A percentile compares a stretch with the other conserved stretches of the same genome.
phyloP scores from a whole-genome alignment of 2,329 filamentous ascomycete species.

The Diplodia seriata region DNA sequence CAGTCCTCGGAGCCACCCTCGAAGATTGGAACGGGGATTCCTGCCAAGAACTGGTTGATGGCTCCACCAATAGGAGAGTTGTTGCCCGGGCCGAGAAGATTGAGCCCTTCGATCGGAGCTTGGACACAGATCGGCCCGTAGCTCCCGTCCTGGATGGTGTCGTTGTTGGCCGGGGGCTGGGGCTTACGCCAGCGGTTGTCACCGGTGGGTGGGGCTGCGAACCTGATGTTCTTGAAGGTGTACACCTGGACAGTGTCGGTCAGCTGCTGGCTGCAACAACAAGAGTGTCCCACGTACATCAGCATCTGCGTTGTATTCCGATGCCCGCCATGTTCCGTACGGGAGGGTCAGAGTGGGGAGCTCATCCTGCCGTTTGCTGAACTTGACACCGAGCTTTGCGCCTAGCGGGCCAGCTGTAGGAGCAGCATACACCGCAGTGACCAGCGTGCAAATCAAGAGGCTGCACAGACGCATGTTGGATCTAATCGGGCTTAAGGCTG shows the following conservation, averaged over 20 bases:
- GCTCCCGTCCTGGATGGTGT: conserved; percentile 30
- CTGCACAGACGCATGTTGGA: conserved; percentile 13
- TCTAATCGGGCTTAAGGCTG: not conserved
- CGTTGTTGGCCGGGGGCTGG: conserved; percentile 26
- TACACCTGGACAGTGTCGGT: conserved; percentile 31
- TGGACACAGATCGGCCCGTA: conserved; percentile 33
- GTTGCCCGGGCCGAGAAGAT: conserved; percentile 31
- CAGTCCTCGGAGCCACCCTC: conserved; percentile 27
- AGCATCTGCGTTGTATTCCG: conserved; percentile 26
- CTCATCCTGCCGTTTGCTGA: conserved; percentile 29
- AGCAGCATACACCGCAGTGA: conserved; percentile 8
- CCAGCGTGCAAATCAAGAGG: conserved; percentile 15
- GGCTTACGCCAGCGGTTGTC: conserved; percentile 38
- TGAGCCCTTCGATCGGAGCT: conserved; percentile 23
- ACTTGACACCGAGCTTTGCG: conserved; percentile 18
- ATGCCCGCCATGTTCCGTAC: conserved; percentile 28
- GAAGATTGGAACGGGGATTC: conserved; percentile 26
- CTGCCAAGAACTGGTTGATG: conserved; percentile 26
- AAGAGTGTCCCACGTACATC: conserved; percentile 6
- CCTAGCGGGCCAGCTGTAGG: conserved; percentile 11
- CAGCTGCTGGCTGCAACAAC: not conserved
- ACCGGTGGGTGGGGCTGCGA: conserved; percentile 45
- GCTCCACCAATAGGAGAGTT: conserved; percentile 27
- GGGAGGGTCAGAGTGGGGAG: conserved; percentile 28
- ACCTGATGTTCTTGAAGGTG: conserved; percentile 40